Evolutionary conservation across 257 asterid species (phyloP).

Genomic region (Nicotiana tabacum): DNA sequence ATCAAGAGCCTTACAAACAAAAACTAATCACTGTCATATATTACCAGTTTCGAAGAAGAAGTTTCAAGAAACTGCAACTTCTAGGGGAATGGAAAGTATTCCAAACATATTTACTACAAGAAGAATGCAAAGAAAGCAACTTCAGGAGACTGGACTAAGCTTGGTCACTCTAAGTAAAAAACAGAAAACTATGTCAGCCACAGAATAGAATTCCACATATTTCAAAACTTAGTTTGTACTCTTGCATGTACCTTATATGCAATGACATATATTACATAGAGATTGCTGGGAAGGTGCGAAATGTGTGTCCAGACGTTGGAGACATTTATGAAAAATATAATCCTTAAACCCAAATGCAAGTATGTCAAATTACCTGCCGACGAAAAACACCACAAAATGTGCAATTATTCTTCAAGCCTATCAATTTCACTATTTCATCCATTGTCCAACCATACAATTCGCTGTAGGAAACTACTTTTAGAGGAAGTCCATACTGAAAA

Average conservation of each 20-base stretch:
- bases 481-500: slow-evolving; percentile 88
- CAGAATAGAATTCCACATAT: neutral
- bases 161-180: neutral
- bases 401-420: slow-evolving; percentile 95
- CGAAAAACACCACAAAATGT: slow-evolving; percentile 98
- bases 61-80: neutral
- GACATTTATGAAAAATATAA: neutral
- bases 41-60: neutral
- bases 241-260: neutral
- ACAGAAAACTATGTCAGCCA: neutral
- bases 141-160: neutral
- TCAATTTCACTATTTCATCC: slow-evolving; percentile 97
- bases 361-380: slow-evolving; percentile 66
- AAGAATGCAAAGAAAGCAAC: neutral
- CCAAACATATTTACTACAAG: neutral
- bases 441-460: slow-evolving; percentile 97
- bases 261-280: neutral
- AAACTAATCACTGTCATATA: neutral
- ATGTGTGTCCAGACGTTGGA: neutral
- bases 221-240: neutral
- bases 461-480: slow-evolving; percentile 89
- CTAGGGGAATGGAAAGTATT: neutral
- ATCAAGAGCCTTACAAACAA: slow-evolving; percentile 76
- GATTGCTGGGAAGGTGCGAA: neutral
- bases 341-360: neutral